These are phyloP conservation scores for Lipomyces kockii DNA, from an alignment of 805 yeast species.

Conservation along the genomic window DNA sequence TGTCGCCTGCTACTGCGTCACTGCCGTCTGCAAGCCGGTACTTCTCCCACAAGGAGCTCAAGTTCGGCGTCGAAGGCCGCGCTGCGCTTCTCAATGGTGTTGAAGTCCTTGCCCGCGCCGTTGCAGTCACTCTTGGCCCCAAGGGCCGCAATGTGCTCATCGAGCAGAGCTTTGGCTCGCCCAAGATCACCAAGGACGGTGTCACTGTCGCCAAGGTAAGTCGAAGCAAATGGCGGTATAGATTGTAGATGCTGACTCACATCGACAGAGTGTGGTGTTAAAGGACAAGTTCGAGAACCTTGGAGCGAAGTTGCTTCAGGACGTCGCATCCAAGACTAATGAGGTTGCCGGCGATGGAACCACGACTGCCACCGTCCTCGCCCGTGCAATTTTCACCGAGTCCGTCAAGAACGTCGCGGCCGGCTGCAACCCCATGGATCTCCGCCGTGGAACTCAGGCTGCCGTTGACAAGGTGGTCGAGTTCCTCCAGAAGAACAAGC, in stretches of 20 bases:
- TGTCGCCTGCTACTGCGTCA: conserved; percentile 6
- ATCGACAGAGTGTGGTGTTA: conserved; percentile 53
- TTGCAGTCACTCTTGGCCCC: conserved; percentile 95
- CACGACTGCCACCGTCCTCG: conserved; percentile 94
- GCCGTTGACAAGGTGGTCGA: conserved; percentile 93
- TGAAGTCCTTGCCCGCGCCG: conserved; percentile 93
- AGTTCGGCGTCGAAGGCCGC: conserved; percentile 96
- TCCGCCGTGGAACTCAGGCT: conserved; percentile 95
- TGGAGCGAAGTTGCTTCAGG: conserved; percentile 90
- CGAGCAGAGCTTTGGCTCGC: conserved; percentile 95
- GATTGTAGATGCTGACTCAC: not conserved
- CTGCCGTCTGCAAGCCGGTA: conserved; percentile 13
- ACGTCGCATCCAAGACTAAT: conserved; percentile 95
- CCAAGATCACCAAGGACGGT: conserved; percentile 99
- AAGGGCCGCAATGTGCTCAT: conserved; percentile 96
- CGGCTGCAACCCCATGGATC: conserved; percentile 98
- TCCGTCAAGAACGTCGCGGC: conserved; percentile 97
- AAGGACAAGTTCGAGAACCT: conserved; percentile 92
- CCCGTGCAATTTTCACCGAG: conserved; percentile 93
- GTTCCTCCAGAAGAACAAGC: conserved; percentile 81
- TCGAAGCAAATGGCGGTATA: not conserved
- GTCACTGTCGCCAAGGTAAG: conserved; percentile 82
- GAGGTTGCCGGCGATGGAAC: conserved; percentile 99
- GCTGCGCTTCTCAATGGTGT: conserved; percentile 94
- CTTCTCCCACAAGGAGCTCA: conserved; percentile 78